These are phyloP conservation scores for Tolypocladium ophioglossoides DNA, from an alignment of 2,329 filamentous ascomycete species.

Conservation along the genomic window DNA sequence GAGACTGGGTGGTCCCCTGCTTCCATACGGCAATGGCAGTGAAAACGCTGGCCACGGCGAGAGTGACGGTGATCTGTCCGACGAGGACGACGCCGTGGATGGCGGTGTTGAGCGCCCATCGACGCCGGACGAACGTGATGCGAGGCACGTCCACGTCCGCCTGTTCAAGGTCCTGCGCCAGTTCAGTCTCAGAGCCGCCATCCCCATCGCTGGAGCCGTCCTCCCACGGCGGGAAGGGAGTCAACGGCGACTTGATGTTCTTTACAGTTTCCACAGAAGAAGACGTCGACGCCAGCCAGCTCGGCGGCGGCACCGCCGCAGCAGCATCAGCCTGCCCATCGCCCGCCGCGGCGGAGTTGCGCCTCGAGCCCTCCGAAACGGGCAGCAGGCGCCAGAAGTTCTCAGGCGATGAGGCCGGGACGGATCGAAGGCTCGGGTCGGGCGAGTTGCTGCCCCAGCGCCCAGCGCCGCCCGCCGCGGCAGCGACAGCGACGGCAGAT, in stretches of 20 bases:
- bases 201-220: constrained; percentile 2
- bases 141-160: not conserved
- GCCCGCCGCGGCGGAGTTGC: not conserved
- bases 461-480: too few relatives aligned
- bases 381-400: constrained; percentile 3
- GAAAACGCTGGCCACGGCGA: not conserved
- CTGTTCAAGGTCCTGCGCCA: constrained; percentile 1
- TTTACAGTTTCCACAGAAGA: constrained; percentile 3
- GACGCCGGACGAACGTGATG: not conserved
- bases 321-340: not conserved
- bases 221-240: constrained; percentile 16
- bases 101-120: not conserved
- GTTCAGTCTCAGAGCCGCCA: not conserved
- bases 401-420: not conserved
- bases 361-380: not conserved
- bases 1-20: not conserved
- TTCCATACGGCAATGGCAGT: not conserved
- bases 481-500: not conserved
- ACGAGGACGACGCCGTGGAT: not conserved
- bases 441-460: not conserved
- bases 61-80: not conserved
- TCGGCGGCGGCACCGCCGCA: not conserved
- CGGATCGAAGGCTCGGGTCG: not conserved
- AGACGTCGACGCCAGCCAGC: not conserved
- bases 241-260: constrained; percentile 9